Evolutionary conservation across 768 basidiomycete species (phyloP), one percentile per base, ranked within the genome.

Genomic region (Agrocybe chaxingu): DNA sequence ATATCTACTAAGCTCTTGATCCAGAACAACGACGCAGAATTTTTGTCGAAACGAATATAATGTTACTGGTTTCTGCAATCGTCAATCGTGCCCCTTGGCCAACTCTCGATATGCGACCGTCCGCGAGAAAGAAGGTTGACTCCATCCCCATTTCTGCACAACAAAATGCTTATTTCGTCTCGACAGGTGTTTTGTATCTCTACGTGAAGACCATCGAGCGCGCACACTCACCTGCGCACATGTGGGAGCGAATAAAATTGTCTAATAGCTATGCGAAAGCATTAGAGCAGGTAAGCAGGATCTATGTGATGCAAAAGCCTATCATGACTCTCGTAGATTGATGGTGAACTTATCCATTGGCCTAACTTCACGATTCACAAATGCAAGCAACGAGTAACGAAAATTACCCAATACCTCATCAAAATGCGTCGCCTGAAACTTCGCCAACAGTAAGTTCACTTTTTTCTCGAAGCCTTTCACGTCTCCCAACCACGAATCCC

Each of bases 21-120:
- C 29, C n/a, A 96, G 94, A 69, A 96, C 96, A 0, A 75, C 84
- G 1, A 97, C 93, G 1, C 96, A 98, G 70, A 98, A 97, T 66
- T 98, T 99, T 73, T 98, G 97, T 71, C 78, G 95, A 47, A 99
- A 99, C 69, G 93, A 97, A 72, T 98, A 97, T 76, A 99, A 99
- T 68, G 87, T 98, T 24, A 95, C 95, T 8, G 97, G 97, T 16
- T 78, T 98, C 58, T 99, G 97, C 70, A 92, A 83, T 63, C 76
- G 95, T 49, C 92, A 95, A 62, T 94, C 94, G 42, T 98, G 97
- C 72, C 97, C 97, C 0, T 73, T 99, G n/a, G 97, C 97, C 4
- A 98, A 98, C 65, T 95, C 95, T 16, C 77, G 92, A 54, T 98
- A 98, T 68, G 96, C 97, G 6, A 98, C 97, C n/a, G 94, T 99